Conservation (phyloP, 768 basidiomycete species). For the Gelatoporia subvermispora region DNA sequence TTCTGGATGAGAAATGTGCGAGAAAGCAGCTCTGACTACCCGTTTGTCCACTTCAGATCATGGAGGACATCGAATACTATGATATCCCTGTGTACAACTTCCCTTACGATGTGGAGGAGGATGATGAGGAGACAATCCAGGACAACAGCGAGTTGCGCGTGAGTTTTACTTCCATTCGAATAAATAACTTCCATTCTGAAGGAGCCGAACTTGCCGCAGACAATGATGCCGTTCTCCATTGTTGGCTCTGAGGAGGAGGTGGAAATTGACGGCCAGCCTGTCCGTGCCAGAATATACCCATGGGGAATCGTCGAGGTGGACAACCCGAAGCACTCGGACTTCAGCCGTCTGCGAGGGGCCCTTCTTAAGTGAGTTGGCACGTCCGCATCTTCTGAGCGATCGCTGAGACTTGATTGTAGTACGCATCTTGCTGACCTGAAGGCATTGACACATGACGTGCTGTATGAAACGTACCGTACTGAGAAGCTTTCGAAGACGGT, state of each 20-base stretch:
- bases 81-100: slow-evolving; percentile 99
- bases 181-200: no score
- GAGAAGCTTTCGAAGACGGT: slow-evolving; percentile 94
- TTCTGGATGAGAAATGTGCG: neutral
- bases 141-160: slow-evolving; percentile 96
- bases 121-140: slow-evolving; percentile 96
- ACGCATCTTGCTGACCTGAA: slow-evolving; percentile 95
- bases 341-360: slow-evolving; percentile 86
- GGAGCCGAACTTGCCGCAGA: slow-evolving; percentile 34
- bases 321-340: slow-evolving; percentile 99
- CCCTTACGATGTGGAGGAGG: slow-evolving; percentile 98
- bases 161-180: slow-evolving; percentile 19
- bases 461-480: slow-evolving; percentile 96
- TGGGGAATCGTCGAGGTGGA: slow-evolving; percentile 99
- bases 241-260: slow-evolving; percentile 97
- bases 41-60: slow-evolving; percentile 55
- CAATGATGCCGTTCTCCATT: slow-evolving; percentile 92
- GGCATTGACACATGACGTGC: slow-evolving; percentile 86
- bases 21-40: neutral
- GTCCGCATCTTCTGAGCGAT: neutral
- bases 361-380: slow-evolving; percentile 66
- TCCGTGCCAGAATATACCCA: slow-evolving; percentile 93
- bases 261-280: slow-evolving; percentile 84
- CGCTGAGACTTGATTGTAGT: slow-evolving; percentile 34
- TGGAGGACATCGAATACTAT: slow-evolving; percentile 99